phyloP scores from a whole-genome alignment of 2,329 filamentous ascomycete species.

The Fusarium sp. region DNA sequence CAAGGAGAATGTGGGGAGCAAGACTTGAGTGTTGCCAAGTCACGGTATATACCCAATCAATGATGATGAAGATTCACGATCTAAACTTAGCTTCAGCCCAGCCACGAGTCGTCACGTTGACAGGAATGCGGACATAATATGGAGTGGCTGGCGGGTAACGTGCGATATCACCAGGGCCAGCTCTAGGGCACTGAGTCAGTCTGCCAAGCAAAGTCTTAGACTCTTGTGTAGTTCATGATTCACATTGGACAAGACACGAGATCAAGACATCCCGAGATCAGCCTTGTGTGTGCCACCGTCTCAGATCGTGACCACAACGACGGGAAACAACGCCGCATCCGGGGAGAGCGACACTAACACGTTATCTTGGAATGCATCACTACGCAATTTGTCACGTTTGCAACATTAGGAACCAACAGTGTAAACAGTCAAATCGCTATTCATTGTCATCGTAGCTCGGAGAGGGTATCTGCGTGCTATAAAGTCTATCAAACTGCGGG shows the following conservation, averaged over 20 bases:
- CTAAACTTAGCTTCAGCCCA: background rate
- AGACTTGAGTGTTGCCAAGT: background rate
- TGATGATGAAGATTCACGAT: background rate
- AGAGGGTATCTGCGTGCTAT: constrained; percentile 32
- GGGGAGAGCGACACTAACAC: background rate
- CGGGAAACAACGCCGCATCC: background rate
- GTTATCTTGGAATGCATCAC: background rate
- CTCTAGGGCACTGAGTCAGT: background rate
- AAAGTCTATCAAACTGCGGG: constrained; percentile 30
- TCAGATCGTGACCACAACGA: background rate
- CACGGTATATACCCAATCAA: background rate
- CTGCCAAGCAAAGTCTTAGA: background rate
- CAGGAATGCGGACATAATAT: background rate
- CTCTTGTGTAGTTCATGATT: background rate
- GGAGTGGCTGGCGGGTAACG: background rate
- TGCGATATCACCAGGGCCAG: background rate
- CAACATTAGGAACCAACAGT: background rate
- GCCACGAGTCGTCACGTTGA: background rate
- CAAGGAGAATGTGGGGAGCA: background rate
- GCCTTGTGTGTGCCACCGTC: background rate
- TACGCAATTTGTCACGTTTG: background rate
- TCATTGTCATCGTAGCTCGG: constrained; percentile 45
- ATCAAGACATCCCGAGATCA: background rate
- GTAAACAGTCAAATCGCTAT: constrained; percentile 26
- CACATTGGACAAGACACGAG: background rate